A percentile compares a stretch with the other conserved stretches of the same genome.
Evolutionary conservation across 2,329 filamentous ascomycete genomes (phyloP).

Genomic region (Sporothrix schenckii): DNA sequence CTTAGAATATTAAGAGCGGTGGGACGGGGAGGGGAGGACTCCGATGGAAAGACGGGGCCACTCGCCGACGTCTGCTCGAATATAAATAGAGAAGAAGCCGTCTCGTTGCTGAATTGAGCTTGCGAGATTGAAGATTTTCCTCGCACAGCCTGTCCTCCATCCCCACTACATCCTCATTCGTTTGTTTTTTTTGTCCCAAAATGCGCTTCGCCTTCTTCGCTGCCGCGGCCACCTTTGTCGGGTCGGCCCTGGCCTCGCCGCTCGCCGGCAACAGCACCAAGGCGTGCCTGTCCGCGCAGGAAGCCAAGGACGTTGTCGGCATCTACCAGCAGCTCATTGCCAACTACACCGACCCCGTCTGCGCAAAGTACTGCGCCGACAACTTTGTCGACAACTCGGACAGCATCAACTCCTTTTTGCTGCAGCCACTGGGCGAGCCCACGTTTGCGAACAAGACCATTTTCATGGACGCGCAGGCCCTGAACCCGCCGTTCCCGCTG

Average conservation of each 20-base stretch:
- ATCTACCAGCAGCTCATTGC: slow-evolving; percentile 41
- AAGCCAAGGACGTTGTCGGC: slow-evolving; percentile 40
- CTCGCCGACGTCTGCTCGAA: neutral
- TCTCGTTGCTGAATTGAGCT: neutral
- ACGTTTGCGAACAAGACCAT: slow-evolving; percentile 43
- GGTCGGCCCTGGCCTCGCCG: slow-evolving; percentile 29
- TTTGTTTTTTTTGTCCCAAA: neutral
- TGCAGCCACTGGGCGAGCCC: slow-evolving; percentile 40
- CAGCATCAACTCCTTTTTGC: slow-evolving; percentile 44
- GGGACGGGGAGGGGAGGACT: neutral
- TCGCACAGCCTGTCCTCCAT: neutral
- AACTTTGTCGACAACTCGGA: slow-evolving; percentile 42
- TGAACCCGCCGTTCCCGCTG: slow-evolving; percentile 41
- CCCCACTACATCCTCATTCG: neutral
- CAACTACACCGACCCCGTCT: slow-evolving; percentile 40
- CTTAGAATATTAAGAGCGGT: neutral
- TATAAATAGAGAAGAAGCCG: slow-evolving; percentile 17
- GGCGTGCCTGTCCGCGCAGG: slow-evolving; percentile 30
- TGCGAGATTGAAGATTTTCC: neutral
- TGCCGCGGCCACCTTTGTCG: slow-evolving; percentile 29
- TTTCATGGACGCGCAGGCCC: slow-evolving; percentile 41
- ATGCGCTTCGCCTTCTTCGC: slow-evolving; percentile 30
- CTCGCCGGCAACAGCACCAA: slow-evolving; percentile 26
- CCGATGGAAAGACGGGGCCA: neutral
- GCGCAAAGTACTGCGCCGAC: slow-evolving; percentile 41